These are phyloP conservation scores for Trametes versicolor DNA, from an alignment of 1,284 basidiomycete genomes.

Conservation along the genomic window DNA sequence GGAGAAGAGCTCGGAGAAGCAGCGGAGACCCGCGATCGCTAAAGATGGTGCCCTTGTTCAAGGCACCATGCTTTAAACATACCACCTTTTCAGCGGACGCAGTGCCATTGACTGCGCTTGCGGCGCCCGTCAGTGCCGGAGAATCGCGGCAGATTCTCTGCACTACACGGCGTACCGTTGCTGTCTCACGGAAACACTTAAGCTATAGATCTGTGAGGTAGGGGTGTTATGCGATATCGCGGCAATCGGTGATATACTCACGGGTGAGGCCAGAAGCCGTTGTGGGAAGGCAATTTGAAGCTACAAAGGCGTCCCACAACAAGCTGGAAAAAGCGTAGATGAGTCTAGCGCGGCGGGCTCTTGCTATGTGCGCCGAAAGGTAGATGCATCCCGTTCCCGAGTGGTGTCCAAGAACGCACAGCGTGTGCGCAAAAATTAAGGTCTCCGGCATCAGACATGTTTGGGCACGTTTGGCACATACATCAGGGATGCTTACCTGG, in stretches of 20 bases:
- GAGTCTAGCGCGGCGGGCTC: too few species aligned
- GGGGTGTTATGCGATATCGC: too few species aligned
- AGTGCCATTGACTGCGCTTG: slow-evolving; percentile 3
- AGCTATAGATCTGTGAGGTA: too few species aligned
- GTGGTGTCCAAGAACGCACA: too few species aligned
- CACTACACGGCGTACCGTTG: background rate
- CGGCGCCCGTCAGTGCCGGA: background rate
- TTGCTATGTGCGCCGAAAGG: too few species aligned
- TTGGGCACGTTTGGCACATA: too few species aligned
- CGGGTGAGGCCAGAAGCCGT: background rate
- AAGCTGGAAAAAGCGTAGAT: too few species aligned
- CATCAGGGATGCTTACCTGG: too few species aligned
- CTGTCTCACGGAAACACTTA: background rate
- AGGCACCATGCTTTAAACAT: slow-evolving; percentile 22
- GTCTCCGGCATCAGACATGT: too few species aligned
- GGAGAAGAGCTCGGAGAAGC: slow-evolving; percentile 1
- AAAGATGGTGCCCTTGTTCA: slow-evolving; percentile 26
- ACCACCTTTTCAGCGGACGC: slow-evolving; percentile 14
- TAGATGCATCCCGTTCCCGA: too few species aligned
- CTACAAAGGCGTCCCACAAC: background rate
- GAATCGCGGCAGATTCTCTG: too few species aligned
- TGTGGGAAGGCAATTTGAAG: background rate
- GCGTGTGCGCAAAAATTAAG: too few species aligned
- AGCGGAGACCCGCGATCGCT: slow-evolving; percentile 8
- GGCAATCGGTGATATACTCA: background rate